Evolutionary conservation across 345 rosid species (phyloP).

Genomic region (Geranium rotundifolium): DNA sequence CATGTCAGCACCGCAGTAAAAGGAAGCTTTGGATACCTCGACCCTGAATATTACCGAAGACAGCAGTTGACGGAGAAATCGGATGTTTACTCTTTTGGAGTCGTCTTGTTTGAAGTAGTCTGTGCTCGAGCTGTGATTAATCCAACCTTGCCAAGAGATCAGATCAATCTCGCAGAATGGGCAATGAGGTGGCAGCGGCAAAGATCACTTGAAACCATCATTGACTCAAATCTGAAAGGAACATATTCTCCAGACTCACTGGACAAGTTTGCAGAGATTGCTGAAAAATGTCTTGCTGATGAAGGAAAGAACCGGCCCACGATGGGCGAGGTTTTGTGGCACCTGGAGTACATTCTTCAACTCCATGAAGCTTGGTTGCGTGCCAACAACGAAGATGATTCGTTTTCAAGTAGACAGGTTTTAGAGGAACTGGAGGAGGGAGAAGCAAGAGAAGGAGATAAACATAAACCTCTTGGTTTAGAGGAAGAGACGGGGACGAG

Average conservation of each 20-base stretch:
- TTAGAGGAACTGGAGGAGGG: slow-evolving; percentile 12
- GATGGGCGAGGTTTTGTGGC: slow-evolving; percentile 90
- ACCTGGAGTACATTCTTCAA: slow-evolving; percentile 76
- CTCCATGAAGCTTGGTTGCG: slow-evolving; percentile 69
- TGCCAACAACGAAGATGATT: slow-evolving; percentile 22
- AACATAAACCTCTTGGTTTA: neutral
- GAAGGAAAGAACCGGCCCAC: slow-evolving; percentile 80
- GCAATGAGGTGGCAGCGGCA: slow-evolving; percentile 73
- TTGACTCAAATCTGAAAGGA: slow-evolving; percentile 46
- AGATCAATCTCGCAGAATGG: slow-evolving; percentile 95
- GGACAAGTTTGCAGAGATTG: slow-evolving; percentile 82
- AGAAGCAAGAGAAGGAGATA: slow-evolving; percentile 10
- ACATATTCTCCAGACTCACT: slow-evolving; percentile 46
- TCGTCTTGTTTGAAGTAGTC: slow-evolving; percentile 69
- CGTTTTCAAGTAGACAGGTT: slow-evolving; percentile 31
- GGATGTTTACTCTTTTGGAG: slow-evolving; percentile 82
- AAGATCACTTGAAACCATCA: slow-evolving; percentile 53
- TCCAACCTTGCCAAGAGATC: slow-evolving; percentile 78
- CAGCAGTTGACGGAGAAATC: slow-evolving; percentile 88
- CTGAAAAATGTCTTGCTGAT: slow-evolving; percentile 75
- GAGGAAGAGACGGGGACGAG: slow-evolving; percentile 7
- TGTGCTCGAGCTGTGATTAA: slow-evolving; percentile 89
- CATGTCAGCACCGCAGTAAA: slow-evolving; percentile 94
- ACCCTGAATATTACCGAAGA: slow-evolving; percentile 74
- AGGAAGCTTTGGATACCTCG: slow-evolving; percentile 90